phyloP scores from a whole-genome alignment of 2,329 filamentous ascomycete species.

The Colletotrichum sansevieriae region DNA sequence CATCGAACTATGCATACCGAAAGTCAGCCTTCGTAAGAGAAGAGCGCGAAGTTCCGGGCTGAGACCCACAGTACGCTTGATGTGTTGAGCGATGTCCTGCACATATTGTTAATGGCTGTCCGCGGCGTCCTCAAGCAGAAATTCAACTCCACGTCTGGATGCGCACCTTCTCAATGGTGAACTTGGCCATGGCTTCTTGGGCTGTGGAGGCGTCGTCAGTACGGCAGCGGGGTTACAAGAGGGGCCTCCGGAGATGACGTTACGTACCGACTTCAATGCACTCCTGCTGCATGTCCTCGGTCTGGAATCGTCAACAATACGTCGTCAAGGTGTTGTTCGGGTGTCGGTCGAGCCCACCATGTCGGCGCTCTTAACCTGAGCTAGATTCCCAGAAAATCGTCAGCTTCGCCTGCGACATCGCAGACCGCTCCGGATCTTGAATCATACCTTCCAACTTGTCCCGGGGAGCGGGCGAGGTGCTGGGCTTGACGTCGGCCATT shows the following conservation, averaged over 20 bases:
- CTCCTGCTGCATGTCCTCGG: constrained; percentile 96
- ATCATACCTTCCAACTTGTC: constrained; percentile 82
- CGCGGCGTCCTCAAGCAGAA: constrained; percentile 10
- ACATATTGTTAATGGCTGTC: constrained; percentile 20
- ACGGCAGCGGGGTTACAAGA: constrained; percentile 20
- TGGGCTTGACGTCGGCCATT: constrained; percentile 56
- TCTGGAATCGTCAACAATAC: constrained; percentile 66
- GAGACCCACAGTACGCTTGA: constrained; percentile 85
- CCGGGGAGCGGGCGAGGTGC: constrained; percentile 63
- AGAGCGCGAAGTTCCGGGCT: constrained; percentile 25
- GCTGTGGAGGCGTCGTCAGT: constrained; percentile 54
- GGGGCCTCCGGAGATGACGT: constrained; percentile 5
- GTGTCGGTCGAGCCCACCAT: constrained; percentile 77
- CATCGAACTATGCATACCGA: constrained; percentile 80
- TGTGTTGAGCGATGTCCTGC: constrained; percentile 94
- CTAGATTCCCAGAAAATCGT: constrained; percentile 61
- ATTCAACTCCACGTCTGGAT: not conserved
- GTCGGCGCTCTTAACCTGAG: constrained; percentile 97
- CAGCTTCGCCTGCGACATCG: constrained; percentile 10
- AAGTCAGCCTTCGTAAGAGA: constrained; percentile 20
- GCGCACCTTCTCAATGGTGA: constrained; percentile 71
- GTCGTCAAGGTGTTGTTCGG: not conserved
- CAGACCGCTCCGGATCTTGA: constrained; percentile 7
- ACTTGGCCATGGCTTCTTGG: constrained; percentile 74
- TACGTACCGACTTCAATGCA: constrained; percentile 93